phyloP scores from a whole-genome alignment of 805 yeast species.

The Suhomyces sp. region DNA sequence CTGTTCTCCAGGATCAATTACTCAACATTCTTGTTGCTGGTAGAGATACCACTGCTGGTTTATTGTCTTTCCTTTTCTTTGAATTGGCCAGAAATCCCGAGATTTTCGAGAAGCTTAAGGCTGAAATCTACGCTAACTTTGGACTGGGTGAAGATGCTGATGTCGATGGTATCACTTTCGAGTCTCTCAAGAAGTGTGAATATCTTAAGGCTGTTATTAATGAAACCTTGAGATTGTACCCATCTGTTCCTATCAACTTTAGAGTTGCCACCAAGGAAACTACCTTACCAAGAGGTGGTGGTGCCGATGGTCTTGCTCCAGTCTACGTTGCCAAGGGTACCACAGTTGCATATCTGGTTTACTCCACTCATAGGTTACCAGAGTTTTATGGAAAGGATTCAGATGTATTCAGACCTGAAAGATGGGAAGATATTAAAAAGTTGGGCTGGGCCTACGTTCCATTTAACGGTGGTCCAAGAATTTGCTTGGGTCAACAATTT shows the following conservation, averaged over 20 bases:
- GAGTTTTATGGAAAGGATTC: constrained; percentile 24
- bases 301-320: constrained; percentile 17
- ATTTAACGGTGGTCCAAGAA: constrained; percentile 30
- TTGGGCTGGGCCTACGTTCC: constrained; percentile 30
- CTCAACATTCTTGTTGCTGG: constrained; percentile 31
- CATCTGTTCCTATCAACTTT: constrained; percentile 28
- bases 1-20: constrained; percentile 26
- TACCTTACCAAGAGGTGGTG: constrained; percentile 27
- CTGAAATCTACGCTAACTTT: constrained; percentile 19
- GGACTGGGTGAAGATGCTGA: constrained; percentile 22
- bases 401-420: constrained; percentile 22
- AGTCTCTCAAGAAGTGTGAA: constrained; percentile 26
- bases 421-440: constrained; percentile 22
- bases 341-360: constrained; percentile 24
- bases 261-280: constrained; percentile 27
- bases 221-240: constrained; percentile 27
- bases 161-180: constrained; percentile 22
- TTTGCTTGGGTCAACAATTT: constrained; percentile 31
- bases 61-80: constrained; percentile 24
- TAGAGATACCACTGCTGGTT: constrained; percentile 30
- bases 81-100: constrained; percentile 26
- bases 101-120: constrained; percentile 19
- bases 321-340: constrained; percentile 24
- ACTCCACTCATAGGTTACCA: constrained; percentile 42
- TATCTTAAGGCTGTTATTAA: constrained; percentile 25